Conservation (phyloP, 352 stramenopile species). For the Phytophthora niederhauseri region DNA sequence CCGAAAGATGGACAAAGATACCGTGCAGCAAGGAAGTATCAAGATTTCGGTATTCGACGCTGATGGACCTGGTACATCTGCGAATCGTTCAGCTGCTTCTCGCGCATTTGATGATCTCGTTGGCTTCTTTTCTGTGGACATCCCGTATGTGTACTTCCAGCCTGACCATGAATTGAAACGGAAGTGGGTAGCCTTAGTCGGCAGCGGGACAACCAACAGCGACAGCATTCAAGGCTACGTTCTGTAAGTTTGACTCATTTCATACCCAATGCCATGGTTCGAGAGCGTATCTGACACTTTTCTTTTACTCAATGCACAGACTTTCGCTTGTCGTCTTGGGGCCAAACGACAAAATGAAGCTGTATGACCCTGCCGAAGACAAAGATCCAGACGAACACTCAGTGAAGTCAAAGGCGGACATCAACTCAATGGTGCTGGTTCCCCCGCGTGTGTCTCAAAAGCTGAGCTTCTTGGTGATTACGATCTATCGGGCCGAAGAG, state of each 20-base stretch:
- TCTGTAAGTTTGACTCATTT: constrained; percentile 42
- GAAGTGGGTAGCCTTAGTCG: constrained; percentile 91
- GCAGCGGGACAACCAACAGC: constrained; percentile 68
- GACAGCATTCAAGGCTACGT: constrained; percentile 93
- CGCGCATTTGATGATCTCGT: constrained; percentile 78
- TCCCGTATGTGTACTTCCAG: constrained; percentile 86
- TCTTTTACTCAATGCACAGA: constrained; percentile 42
- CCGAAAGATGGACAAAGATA: constrained; percentile 74
- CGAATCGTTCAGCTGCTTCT: constrained; percentile 36
- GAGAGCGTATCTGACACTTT: constrained; percentile 1
- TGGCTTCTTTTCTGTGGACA: constrained; percentile 86
- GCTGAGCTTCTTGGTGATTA: constrained; percentile 81
- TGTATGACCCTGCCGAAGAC: constrained; percentile 58
- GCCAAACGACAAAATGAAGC: constrained; percentile 78
- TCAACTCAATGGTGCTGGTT: constrained; percentile 85
- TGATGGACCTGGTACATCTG: constrained; percentile 45
- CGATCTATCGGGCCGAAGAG: constrained; percentile 77
- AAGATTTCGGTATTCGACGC: constrained; percentile 88
- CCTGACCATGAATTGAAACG: constrained; percentile 88
- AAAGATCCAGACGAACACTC: constrained; percentile 44
- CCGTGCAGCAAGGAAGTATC: constrained; percentile 73
- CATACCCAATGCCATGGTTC: neutral
- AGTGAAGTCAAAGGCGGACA: constrained; percentile 61
- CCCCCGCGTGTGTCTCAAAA: constrained; percentile 73
- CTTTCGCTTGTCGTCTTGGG: constrained; percentile 89